phyloP scores from a whole-genome alignment of 352 stramenopile genomes.

The Paralagenidium karlingii region DNA sequence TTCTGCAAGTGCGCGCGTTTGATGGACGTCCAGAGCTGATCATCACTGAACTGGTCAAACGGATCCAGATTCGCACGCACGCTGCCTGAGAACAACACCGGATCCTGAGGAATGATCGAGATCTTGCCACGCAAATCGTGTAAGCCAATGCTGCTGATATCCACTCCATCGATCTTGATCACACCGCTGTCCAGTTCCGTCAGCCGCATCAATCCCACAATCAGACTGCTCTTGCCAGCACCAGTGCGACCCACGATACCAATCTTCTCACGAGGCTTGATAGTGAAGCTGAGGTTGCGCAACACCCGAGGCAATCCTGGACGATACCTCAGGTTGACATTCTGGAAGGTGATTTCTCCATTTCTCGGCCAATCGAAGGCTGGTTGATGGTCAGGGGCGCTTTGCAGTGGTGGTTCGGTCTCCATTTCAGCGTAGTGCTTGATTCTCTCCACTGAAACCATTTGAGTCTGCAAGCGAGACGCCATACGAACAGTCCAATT shows the following conservation, averaged over 20 bases:
- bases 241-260: slow-evolving; percentile 75
- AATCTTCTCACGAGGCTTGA: slow-evolving; percentile 80
- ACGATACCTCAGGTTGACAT: slow-evolving; percentile 27
- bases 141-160: slow-evolving; percentile 68
- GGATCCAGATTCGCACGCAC: slow-evolving; percentile 87
- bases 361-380: slow-evolving; percentile 17
- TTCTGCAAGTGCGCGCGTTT: slow-evolving; percentile 63
- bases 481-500: slow-evolving; percentile 85
- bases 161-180: slow-evolving; percentile 84
- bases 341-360: slow-evolving; percentile 24
- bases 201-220: slow-evolving; percentile 85
- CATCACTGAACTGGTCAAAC: slow-evolving; percentile 65
- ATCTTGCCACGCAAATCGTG: slow-evolving; percentile 64
- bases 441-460: slow-evolving; percentile 71
- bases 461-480: slow-evolving; percentile 78
- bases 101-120: slow-evolving; percentile 91
- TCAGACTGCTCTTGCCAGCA: slow-evolving; percentile 83
- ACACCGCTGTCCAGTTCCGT: slow-evolving; percentile 70
- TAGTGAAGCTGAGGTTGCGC: slow-evolving; percentile 58
- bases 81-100: slow-evolving; percentile 90
- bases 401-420: slow-evolving; percentile 2
- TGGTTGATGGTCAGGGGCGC: neutral
- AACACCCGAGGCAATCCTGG: slow-evolving; percentile 42
- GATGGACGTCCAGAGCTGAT: slow-evolving; percentile 45
- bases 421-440: slow-evolving; percentile 5